Percentiles rank a stretch among this genome's conserved stretches.
phyloP scores from a whole-genome alignment of 1,284 basidiomycete species.

The Tausonia pullulans region DNA sequence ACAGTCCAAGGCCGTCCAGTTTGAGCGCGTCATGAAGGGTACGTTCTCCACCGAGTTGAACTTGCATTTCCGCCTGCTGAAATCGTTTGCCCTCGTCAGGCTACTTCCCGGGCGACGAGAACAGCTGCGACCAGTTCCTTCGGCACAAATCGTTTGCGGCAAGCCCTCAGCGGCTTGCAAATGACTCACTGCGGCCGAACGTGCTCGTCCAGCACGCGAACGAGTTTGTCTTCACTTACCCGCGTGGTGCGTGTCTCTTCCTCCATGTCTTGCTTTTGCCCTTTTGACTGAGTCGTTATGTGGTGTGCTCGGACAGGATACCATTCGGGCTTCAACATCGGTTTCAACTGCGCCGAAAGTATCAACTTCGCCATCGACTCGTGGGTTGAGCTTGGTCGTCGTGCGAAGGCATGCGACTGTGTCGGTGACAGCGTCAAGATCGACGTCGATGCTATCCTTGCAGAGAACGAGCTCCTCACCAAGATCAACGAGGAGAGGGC shows the following conservation, averaged over 20 bases:
- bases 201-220: slow-evolving; percentile 77
- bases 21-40: slow-evolving; percentile 77
- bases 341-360: slow-evolving; percentile 94
- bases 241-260: slow-evolving; percentile 35
- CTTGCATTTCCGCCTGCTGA: not conserved
- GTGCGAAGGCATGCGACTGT: slow-evolving; percentile 71
- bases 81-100: slow-evolving; percentile 38
- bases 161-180: slow-evolving; percentile 70
- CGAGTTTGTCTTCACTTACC: slow-evolving; percentile 94
- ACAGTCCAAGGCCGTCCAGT: slow-evolving; percentile 61
- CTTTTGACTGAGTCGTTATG: not conserved
- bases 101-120: slow-evolving; percentile 74
- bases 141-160: slow-evolving; percentile 95
- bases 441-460: slow-evolving; percentile 72
- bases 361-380: slow-evolving; percentile 95
- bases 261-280: not conserved
- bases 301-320: slow-evolving; percentile 47
- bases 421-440: slow-evolving; percentile 79
- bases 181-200: slow-evolving; percentile 74
- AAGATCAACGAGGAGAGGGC: slow-evolving; percentile 22
- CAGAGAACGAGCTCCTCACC: slow-evolving; percentile 38
- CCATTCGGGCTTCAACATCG: slow-evolving; percentile 93
- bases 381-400: slow-evolving; percentile 81
- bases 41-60: slow-evolving; percentile 20
- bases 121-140: slow-evolving; percentile 81